Evolutionary conservation across 1,284 basidiomycete species (phyloP), one percentile per base, ranked within the genome.

Genomic region (Apiotrichum sp.): DNA sequence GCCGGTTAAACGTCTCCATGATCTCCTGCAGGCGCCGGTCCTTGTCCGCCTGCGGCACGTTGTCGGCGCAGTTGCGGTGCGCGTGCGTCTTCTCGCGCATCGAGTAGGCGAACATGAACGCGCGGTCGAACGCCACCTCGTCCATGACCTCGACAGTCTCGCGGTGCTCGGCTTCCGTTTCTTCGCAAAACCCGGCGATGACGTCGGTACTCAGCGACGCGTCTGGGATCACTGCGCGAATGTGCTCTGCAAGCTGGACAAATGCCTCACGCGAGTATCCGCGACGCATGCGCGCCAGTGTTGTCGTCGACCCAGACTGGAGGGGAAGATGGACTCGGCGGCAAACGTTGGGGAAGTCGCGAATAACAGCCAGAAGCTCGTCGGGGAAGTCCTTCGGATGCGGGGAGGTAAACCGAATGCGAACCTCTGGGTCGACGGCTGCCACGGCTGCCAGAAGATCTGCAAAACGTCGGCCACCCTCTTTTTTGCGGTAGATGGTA

Each of bases 81-180:
- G 50, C 50, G 42, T 51, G 50, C 33, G 50, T 51, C 34, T 51
- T 51, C 41, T 51, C 50, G 8, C 50, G 50, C 50, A 51, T 51
- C 3, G n/a, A 29, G 22, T 51, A 51, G n/a, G 50, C 50, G 41
- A 51, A 51, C 50, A 51, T 51, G 50, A 51, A 51, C 5, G 50
- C 50, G 11, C 8, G 43, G 13, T 51, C 50, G 33, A 51, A 51
- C 8, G 32, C 50, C 22, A 51, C 50, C 34, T 51, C 50, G 16
- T 34, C 41, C 50, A 51, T 51, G 40, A 51, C 50, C 9, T 43
- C 34, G 33, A 51, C 50, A 10, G 50, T 51, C n/a, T 51, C 41
- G 10, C 14, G 10, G 42, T 51, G 50, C 50, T 51, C 50, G 34
- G 42, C 41, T 42, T 51, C 50, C 2, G 42, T 51, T 34, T 51